A percentile compares a stretch with the other conserved stretches of the same genome.
Conservation (phyloP, 768 basidiomycete genomes). For the Suillus hirtellus region DNA sequence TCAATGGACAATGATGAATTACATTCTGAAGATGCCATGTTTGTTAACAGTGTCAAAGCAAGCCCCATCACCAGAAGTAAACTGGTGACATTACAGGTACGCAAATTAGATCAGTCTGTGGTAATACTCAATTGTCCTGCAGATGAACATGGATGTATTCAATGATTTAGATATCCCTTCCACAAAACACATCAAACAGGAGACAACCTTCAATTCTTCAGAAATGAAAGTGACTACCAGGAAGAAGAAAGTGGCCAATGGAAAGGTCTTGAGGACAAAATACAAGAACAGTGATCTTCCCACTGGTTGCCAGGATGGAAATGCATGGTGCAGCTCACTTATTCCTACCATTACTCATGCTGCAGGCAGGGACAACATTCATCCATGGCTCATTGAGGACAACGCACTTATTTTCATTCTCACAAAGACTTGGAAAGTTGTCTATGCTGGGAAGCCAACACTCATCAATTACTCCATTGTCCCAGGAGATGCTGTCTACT, state of each 20-base stretch:
- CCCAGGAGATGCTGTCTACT: background rate
- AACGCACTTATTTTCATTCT: background rate
- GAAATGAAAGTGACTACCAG: no score
- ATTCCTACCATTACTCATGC: background rate
- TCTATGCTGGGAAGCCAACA: background rate
- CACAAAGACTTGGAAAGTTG: background rate
- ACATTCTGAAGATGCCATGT: background rate
- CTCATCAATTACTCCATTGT: background rate
- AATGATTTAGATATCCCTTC: background rate
- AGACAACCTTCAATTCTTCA: background rate
- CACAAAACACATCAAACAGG: background rate
- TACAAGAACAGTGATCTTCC: background rate
- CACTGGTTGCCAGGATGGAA: background rate
- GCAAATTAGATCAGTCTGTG: background rate
- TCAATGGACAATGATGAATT: no score
- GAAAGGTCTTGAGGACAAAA: background rate
- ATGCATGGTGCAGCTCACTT: background rate
- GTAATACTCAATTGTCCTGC: background rate
- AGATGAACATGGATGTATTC: background rate
- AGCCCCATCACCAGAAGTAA: background rate
- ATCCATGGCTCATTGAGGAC: background rate
- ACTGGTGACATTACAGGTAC: background rate
- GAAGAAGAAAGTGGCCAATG: background rate
- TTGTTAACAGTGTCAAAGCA: background rate
- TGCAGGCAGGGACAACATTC: background rate